Base-by-base conservation (phyloP, 1,139 yeast species). In the Taphrina flavorubra region DNA sequence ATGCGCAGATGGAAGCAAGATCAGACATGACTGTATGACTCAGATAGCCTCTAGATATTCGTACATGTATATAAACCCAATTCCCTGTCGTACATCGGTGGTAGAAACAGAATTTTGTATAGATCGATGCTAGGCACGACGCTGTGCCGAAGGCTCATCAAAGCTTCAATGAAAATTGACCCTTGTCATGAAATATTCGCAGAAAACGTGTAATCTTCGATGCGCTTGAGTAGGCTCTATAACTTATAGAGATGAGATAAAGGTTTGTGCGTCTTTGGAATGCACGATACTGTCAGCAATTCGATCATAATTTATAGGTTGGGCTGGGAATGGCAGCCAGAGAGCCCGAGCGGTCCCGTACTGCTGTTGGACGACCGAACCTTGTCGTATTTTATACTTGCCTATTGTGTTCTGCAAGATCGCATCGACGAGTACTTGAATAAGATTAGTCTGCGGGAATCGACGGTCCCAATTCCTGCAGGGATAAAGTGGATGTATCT, bases 321-420 rank as follows among this genome's bases (percentile, higher is more conserved):
- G 8, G 20, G 47, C 2, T 2, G 58, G 58, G 42, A 36, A 34
- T 14, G 66, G 66, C 59, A 62, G 16, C 51, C 51, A 63, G 2
- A 63, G 36, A 42, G 61, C 37, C 18, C 56, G 18, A 6, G 67
- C 67, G 20, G 34, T 14, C n/a, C 61, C 61, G 42, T 55, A 63
- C 2, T 20, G 25, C 31, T 46, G 53, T 18, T 34, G 34, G 20
- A 37, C 20, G 10, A 20, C 18, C 10, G 61, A 18, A 11, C 37
- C 42, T 13, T 31, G 34, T 10, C 44, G 55, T 11, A 63, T 11
- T 18, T 31, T 16, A 6, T 44, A 25, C n/a, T 36, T 46, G 7
- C 20, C 34, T n/a, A 16, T 31, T 37, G 46, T 46, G 20, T 42
- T 34, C 11, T 63, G 44, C 10, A 49, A 16, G 20, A 55, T 55